A percentile compares a stretch with the other conserved stretches of the same genome.
These are phyloP conservation scores for Thraustochytrium striatum DNA, from an alignment of 352 stramenopile species.

Conservation along the genomic window DNA sequence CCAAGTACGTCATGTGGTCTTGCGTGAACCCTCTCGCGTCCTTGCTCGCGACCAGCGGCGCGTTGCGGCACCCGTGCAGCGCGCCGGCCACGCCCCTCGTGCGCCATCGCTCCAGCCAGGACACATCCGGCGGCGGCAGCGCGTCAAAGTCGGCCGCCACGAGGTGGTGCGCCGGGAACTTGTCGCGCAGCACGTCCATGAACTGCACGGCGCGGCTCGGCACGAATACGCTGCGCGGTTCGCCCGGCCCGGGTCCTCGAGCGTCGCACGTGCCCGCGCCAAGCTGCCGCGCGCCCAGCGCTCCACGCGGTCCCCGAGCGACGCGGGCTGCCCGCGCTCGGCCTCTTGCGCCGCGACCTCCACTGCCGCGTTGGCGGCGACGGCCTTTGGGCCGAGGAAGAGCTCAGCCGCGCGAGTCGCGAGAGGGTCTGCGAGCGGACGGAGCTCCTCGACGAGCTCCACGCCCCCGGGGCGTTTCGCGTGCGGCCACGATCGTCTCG, in stretches of 20 bases:
- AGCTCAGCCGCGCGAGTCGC: background rate
- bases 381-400: background rate
- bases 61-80: slow-evolving; percentile 57
- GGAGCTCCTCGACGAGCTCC: background rate
- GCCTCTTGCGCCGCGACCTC: background rate
- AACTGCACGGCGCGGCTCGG: slow-evolving; percentile 77
- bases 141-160: slow-evolving; percentile 80
- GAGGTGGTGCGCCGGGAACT: slow-evolving; percentile 74
- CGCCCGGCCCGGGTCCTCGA: background rate
- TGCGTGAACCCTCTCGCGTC: slow-evolving; percentile 65
- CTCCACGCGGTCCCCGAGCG: slow-evolving; percentile 49
- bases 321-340: slow-evolving; percentile 24
- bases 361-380: slow-evolving; percentile 8
- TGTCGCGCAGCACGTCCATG: slow-evolving; percentile 68
- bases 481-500: slow-evolving; percentile 7
- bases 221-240: slow-evolving; percentile 64
- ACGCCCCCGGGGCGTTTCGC: background rate
- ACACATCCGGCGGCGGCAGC: slow-evolving; percentile 67
- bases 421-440: slow-evolving; percentile 17
- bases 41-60: slow-evolving; percentile 77
- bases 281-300: slow-evolving; percentile 37
- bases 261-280: background rate
- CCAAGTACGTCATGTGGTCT: slow-evolving; percentile 79
- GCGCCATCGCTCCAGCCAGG: background rate
- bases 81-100: slow-evolving; percentile 14